A percentile compares a stretch with the other conserved stretches of the same genome.
Evolutionary conservation across 441 rosid genomes (phyloP).

Genomic region (Gossypium schwendimanii): DNA sequence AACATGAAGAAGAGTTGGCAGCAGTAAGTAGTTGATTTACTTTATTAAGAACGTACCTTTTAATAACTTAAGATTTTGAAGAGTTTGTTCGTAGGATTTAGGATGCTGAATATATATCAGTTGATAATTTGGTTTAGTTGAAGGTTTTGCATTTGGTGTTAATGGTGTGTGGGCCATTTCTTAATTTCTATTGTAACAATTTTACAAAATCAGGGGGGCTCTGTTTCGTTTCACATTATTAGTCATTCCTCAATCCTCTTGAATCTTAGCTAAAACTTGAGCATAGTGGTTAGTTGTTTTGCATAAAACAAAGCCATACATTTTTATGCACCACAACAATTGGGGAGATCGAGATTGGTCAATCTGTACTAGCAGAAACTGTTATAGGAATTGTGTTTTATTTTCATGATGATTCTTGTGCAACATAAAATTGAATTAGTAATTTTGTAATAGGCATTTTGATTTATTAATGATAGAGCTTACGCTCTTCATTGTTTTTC

Average conservation of each 20-base stretch:
- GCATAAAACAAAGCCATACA: not conserved
- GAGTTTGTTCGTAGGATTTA: not conserved
- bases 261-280: not conserved
- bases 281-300: not conserved
- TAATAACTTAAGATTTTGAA: not conserved
- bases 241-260: not conserved
- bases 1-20: conserved; percentile 78
- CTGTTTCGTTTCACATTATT: not conserved
- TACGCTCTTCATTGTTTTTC: not conserved
- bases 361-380: not conserved
- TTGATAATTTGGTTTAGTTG: not conserved
- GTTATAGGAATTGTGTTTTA: not conserved
- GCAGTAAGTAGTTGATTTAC: conserved; percentile 41
- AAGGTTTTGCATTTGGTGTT: not conserved
- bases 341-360: not conserved
- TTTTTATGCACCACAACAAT: not conserved
- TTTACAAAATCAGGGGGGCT: not conserved
- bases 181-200: not conserved
- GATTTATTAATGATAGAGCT: not conserved
- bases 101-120: not conserved
- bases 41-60: not conserved
- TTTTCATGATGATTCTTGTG: not conserved
- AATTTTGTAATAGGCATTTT: not conserved
- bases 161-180: not conserved
- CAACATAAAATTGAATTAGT: not conserved